Evolutionary conservation across 2,329 filamentous ascomycete species (phyloP), one percentile per base, ranked within the genome.

Genomic region (Xylariaceae sp.): DNA sequence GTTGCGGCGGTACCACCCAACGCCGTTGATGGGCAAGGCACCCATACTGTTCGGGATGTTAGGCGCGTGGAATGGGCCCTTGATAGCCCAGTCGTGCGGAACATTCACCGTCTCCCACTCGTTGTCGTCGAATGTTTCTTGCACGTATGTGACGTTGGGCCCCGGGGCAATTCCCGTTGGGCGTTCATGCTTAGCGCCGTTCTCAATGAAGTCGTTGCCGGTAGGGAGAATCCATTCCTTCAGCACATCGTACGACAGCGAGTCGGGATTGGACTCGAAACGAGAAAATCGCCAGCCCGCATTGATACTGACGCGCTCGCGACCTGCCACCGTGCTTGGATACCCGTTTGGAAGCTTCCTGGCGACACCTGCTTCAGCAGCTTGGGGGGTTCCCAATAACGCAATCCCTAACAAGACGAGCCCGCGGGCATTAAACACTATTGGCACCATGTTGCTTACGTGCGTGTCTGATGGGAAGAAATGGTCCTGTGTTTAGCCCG

Each of bases 21-120:
- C 74, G 2, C 81, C 81, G n/a, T 82, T 75, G 20, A 75, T 71
- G 0, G 81, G 81, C 32, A 84, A 63, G 1, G 76, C 70, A 14
- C 77, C 77, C 67, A 75, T 74, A 3, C 72, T 72, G 1, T 75
- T 75, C 5, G 64, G 67, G 7, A 77, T 69, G 1, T 68, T 68
- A 3, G 70, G 64, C 0, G 69, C 65, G 70, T 64, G 61, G 40
- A 71, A 79, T 1, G 75, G 73, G 0, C 76, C 76, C 16, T 71
- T 72, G 56, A 77, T 74, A 7, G 76, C 75, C 76, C 75, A 79
- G 60, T 79, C 76, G 54, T 79, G 75, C 1, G 76, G 75, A 5
- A 78, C 59, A 23, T 70, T 65, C n/a, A 78, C 61, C 4, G 64
- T 54, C 46, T 77, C 70, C 76, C 75, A 79, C 5, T 48, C 40